Evolutionary conservation across 345 rosid genomes (phyloP), one percentile per base, ranked within the genome.

Genomic region (Physaria fendleri): DNA sequence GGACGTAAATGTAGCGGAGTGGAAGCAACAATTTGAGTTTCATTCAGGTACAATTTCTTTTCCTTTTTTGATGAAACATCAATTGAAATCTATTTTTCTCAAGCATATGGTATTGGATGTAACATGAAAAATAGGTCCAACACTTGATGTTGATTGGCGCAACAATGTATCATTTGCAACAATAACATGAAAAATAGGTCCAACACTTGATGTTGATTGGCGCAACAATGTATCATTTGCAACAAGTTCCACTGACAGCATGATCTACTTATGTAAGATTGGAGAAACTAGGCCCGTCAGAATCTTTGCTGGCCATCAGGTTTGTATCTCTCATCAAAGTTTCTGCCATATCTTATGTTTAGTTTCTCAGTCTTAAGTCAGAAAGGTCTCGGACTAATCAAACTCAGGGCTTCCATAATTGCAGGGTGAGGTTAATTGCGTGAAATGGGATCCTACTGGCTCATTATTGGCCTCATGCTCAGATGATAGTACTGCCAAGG

Each of bases 401-500:
- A 12, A 62, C 53, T 16, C 18, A 16, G 24, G 33, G 55, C 49
- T 60, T 64, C 25, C 47, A 59, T 69, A 58, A 68, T 72, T 74
- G 29, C 90, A 94, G 99, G 90, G 96, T 14, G 99, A 94, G 76
- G 99, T 94, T 56, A 94, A 94, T 78, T 90, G 99, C 70, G 96
- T 94, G 67, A 94, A 94, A 81, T 94, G 99, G 99, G 97, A 90
- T 83, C 99, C 99, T 30, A 85, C 93, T 12, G 99, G 99, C 58
- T 63, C 84, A 29, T 73, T 85, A 56, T 66, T 94, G 75, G 99
- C 99, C 44, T 90, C 99, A 3, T 94, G 99, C 80, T 94, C 99
- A 29, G 99, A 94, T 50, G 99, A 94, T 58, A 81, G 82, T 39
- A 90, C 88, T 72, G 99, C 93, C 6, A 94, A 94, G 97, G 99